Conservation (phyloP, 2,329 filamentous ascomycete species). For the Alternaria sp. region DNA sequence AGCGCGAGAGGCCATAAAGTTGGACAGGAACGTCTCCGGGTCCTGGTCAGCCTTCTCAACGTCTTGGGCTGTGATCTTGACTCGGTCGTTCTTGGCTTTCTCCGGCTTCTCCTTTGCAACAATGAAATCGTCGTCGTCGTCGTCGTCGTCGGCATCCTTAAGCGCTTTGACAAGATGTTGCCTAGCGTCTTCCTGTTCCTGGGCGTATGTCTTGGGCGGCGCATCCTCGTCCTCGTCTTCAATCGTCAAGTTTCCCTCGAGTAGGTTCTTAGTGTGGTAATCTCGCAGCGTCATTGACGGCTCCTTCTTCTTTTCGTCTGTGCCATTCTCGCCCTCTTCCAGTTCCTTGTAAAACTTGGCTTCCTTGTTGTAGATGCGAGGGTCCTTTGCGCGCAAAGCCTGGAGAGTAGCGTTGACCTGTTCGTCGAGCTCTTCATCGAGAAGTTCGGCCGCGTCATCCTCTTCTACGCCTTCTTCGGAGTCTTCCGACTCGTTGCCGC, state of each 20-base stretch:
- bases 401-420: slow-evolving; percentile 87
- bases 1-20: slow-evolving; percentile 90
- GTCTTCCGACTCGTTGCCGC: slow-evolving; percentile 61
- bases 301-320: slow-evolving; percentile 71
- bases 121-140: slow-evolving; percentile 76
- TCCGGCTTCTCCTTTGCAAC: slow-evolving; percentile 70
- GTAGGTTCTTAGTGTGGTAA: slow-evolving; percentile 90
- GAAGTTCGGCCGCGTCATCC: slow-evolving; percentile 88
- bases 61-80: slow-evolving; percentile 60
- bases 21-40: slow-evolving; percentile 90
- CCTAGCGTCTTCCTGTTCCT: slow-evolving; percentile 88
- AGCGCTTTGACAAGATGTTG: slow-evolving; percentile 80
- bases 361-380: slow-evolving; percentile 83
- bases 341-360: slow-evolving; percentile 78
- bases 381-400: slow-evolving; percentile 90
- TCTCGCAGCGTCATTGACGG: slow-evolving; percentile 78
- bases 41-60: slow-evolving; percentile 82
- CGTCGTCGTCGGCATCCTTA: slow-evolving; percentile 68
- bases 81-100: slow-evolving; percentile 39
- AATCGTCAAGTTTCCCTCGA: slow-evolving; percentile 72
- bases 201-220: slow-evolving; percentile 75
- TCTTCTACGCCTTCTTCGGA: slow-evolving; percentile 73
- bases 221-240: slow-evolving; percentile 64
- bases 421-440: slow-evolving; percentile 82
- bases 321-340: slow-evolving; percentile 59